Evolutionary conservation across 176 grass and related monocot species (phyloP).

Genomic region (Pontederia paniculata): DNA sequence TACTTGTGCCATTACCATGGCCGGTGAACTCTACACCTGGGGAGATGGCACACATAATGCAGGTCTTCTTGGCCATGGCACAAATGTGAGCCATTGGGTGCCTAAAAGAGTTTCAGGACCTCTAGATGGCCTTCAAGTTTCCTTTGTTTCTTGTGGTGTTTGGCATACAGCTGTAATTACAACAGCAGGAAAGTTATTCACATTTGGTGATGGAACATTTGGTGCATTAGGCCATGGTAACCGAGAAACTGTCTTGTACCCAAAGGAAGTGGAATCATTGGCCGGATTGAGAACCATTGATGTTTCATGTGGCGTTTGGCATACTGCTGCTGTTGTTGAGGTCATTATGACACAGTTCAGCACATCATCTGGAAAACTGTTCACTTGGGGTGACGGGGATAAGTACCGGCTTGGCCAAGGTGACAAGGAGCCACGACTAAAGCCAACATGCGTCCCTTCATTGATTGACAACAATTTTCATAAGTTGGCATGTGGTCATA

Average conservation of each 20-base stretch:
- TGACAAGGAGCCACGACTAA: slow-evolving; percentile 60
- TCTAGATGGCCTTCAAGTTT: slow-evolving; percentile 78
- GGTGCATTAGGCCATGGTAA: slow-evolving; percentile 84
- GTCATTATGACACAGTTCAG: slow-evolving; percentile 79
- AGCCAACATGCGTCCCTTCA: slow-evolving; percentile 83
- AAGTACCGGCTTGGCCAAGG: slow-evolving; percentile 89
- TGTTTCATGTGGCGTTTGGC: slow-evolving; percentile 96
- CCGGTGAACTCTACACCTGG: slow-evolving; percentile 93
- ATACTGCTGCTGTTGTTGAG: slow-evolving; percentile 88
- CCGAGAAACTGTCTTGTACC: slow-evolving; percentile 47
- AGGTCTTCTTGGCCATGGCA: slow-evolving; percentile 91
- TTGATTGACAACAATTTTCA: slow-evolving; percentile 95
- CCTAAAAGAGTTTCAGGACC: slow-evolving; percentile 89
- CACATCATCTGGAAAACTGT: slow-evolving; percentile 85
- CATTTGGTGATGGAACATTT: slow-evolving; percentile 93
- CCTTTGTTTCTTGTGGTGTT: slow-evolving; percentile 73
- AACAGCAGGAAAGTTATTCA: slow-evolving; percentile 60
- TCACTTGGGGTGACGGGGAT: slow-evolving; percentile 97
- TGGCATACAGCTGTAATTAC: slow-evolving; percentile 96
- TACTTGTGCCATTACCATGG: slow-evolving; percentile 65
- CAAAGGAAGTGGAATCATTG: slow-evolving; percentile 82
- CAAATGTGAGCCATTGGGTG: slow-evolving; percentile 79
- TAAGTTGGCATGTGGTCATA: slow-evolving; percentile 75
- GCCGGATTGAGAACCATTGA: slow-evolving; percentile 70
- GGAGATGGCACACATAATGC: slow-evolving; percentile 87